Base-by-base conservation (phyloP, 176 grass and related monocot genomes). In the Tuctoria greenei region DNA sequence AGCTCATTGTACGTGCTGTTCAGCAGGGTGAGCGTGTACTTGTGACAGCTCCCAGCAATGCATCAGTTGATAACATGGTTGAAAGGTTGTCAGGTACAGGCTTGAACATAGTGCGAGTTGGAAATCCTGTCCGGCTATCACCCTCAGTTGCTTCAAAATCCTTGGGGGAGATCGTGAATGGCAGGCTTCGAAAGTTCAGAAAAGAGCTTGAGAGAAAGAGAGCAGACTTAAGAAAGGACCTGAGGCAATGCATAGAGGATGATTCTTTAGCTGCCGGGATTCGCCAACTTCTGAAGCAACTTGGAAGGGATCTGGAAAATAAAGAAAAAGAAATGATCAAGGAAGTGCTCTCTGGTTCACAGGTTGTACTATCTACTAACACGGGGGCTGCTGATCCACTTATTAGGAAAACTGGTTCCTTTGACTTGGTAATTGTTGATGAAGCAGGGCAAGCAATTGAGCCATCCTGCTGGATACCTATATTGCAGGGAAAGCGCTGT, bases 181-280 rank as follows among this genome's bases (percentile, higher is more conserved):
- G 67, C 35, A 94, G 69, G 76, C 95, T 98, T 86, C 75, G 37
- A 35, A 46, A 81, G 25, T 98, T 92, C 58, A 92, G 88, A 73
- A 93, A 91, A 68, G 91, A 98, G 36, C 84, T 98, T 79, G 95
- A 94, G 82, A 94, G 95, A 73, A 93, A 92, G 83, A 90, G 86
- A 75, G 87, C 86, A 4, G 91, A 98, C 79, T 81, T 98, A 67
- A 92, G 95, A 71, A 93, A 94, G 68, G 95, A 98, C 74, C 81
- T 94, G 83, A 92, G 84, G 49, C 83, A 85, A 51, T 98, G 95
- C 80, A 88, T 98, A 79, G 88, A 81, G 36, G 95, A 98, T 23
- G 91, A 98, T 79, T 93, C 95, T 54, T 88, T 98, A 75, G 91
- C 95, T 55, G 88, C 89, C 13, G 95, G 91, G 50, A 98, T 98